Base-by-base conservation (phyloP, 1,284 basidiomycete genomes). In the Hymenochaete sp. region DNA sequence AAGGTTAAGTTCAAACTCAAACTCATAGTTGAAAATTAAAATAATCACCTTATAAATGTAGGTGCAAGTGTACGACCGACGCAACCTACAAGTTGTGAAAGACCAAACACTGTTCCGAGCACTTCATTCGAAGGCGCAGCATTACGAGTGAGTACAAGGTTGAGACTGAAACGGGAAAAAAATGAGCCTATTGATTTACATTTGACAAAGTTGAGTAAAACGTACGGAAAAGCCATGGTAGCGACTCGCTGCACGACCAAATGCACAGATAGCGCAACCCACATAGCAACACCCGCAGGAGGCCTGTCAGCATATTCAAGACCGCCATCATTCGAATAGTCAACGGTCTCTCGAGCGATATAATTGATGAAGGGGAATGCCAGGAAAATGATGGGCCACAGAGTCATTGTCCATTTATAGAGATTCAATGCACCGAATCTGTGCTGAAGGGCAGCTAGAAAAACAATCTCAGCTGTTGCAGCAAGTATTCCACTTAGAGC, bases 351-450 rank as follows among this genome's bases (percentile, higher is more conserved):
- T 31, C 61, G 58, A 9, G 62, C 66, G 45, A 67, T 44, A 47
- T 61, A 11, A 56, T 67, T 62, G 25, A 67, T 55, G 5, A 61
- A 53, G 9, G 66, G 66, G 41, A 67, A 58, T 27, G 61, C 43
- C 21, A 58, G 54, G 53, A 63, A 68, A 38, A 55, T 57, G 48
- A 57, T 58, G 4, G 65, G 63, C 65, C 65, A 67, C 39, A 67
- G 55, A 19, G 53, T 50, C 59, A 65, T 61, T 55, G 58, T 60
- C 40, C 55, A 51, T 47, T 62, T 61, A 57, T 67, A 66, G 55
- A 62, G 59, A 46, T 56, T 54, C 36, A 60, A 59, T 50, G 61
- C 59, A 49, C 66, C 64, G 55, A 63, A 61, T 16, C 58, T 57
- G 31, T 58, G 58, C 10, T 67, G 58, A 38, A 69, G 56, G 48